Conservation (phyloP, 2,329 filamentous ascomycete species). For the Trichophyton simii region DNA sequence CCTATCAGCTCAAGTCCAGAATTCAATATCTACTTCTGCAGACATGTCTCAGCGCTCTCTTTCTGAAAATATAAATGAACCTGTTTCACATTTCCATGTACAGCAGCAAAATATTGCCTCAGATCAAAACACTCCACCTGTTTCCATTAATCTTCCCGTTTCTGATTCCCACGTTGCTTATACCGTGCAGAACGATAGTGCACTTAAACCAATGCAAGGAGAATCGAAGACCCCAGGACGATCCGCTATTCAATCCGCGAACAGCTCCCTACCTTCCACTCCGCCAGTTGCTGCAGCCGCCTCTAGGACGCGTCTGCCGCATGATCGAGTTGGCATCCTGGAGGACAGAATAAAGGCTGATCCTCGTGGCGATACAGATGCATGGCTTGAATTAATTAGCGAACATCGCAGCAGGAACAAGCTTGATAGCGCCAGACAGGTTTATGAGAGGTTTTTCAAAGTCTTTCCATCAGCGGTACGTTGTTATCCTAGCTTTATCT, state of each 20-base stretch:
- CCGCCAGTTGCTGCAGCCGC: slow-evolving; percentile 35
- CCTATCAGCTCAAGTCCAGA: slow-evolving; percentile 31
- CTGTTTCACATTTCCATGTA: slow-evolving; percentile 46
- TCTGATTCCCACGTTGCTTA: slow-evolving; percentile 33
- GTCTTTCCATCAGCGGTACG: slow-evolving; percentile 85
- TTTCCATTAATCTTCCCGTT: slow-evolving; percentile 40
- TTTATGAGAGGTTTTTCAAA: slow-evolving; percentile 76
- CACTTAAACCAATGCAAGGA: slow-evolving; percentile 25
- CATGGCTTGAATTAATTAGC: slow-evolving; percentile 77
- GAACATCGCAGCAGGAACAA: slow-evolving; percentile 74
- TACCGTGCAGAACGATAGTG: slow-evolving; percentile 33
- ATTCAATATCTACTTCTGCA: slow-evolving; percentile 37
- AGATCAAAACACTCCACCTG: slow-evolving; percentile 35
- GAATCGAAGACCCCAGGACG: slow-evolving; percentile 9
- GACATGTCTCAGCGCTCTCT: slow-evolving; percentile 41
- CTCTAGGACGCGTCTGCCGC: slow-evolving; percentile 47
- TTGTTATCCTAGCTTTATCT: slow-evolving; percentile 17
- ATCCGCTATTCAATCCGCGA: slow-evolving; percentile 21
- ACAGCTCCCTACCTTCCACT: slow-evolving; percentile 28
- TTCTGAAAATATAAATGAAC: slow-evolving; percentile 46
- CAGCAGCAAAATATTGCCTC: slow-evolving; percentile 47
- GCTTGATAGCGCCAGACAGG: slow-evolving; percentile 63
- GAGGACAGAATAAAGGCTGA: slow-evolving; percentile 90
- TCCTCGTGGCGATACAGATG: slow-evolving; percentile 79
- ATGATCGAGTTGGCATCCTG: slow-evolving; percentile 65